phyloP scores from a whole-genome alignment of 2,329 filamentous ascomycete genomes.

The Decorospora gaudefroyi region DNA sequence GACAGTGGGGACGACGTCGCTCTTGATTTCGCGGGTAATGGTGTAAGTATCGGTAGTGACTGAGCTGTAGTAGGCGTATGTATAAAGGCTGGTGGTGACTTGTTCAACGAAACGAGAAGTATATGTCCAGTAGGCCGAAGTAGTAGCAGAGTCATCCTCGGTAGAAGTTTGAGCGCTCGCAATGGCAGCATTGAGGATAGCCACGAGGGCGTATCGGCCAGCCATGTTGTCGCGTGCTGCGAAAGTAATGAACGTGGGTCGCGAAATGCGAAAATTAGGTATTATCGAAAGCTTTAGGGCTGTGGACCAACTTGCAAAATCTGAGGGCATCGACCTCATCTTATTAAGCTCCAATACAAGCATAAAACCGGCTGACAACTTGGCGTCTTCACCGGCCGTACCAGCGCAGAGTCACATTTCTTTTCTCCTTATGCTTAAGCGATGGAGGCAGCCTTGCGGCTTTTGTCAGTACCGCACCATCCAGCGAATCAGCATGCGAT shows the following conservation, averaged over 20 bases:
- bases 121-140: constrained; percentile 32
- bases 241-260: constrained; percentile 6
- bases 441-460: constrained; percentile 25
- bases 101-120: constrained; percentile 27
- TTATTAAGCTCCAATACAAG: constrained; percentile 29
- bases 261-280: constrained; percentile 17
- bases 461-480: constrained; percentile 2
- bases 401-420: constrained; percentile 21
- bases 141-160: not conserved
- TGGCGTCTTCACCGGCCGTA: constrained; percentile 29
- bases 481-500: constrained; percentile 17
- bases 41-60: constrained; percentile 19
- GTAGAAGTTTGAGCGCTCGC: constrained; percentile 19
- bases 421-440: constrained; percentile 26
- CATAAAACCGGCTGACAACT: constrained; percentile 13
- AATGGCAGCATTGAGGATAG: constrained; percentile 18
- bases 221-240: constrained; percentile 19
- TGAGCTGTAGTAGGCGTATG: constrained; percentile 15
- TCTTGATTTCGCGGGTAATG: constrained; percentile 27
- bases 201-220: constrained; percentile 16
- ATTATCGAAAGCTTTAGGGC: constrained; percentile 16
- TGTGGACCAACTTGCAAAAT: constrained; percentile 5
- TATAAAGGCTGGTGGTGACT: constrained; percentile 22
- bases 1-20: constrained; percentile 32
- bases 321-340: constrained; percentile 23